Conservation (phyloP, 139 green algal species). For the Chlorella sorokiniana region DNA sequence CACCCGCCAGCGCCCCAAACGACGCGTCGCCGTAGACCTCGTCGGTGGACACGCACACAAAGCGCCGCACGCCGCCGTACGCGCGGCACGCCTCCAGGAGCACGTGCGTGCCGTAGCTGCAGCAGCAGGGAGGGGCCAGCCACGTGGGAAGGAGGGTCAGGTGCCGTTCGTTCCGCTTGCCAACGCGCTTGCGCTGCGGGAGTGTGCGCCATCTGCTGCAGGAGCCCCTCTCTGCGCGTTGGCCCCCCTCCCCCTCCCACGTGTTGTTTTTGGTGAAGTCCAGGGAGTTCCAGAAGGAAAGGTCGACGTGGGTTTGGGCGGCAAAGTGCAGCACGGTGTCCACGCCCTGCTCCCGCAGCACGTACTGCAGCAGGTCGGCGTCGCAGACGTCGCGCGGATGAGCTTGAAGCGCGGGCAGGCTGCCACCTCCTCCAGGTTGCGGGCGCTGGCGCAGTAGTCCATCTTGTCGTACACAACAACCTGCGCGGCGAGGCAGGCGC, state of each 20-base stretch:
- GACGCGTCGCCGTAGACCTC: slow-evolving; percentile 43
- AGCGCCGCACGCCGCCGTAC: slow-evolving; percentile 79
- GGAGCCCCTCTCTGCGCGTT: too few relatives aligned
- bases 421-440: slow-evolving; percentile 70
- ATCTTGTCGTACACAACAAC: slow-evolving; percentile 95
- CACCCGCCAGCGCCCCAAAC: not conserved
- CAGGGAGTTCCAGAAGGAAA: slow-evolving; percentile 96
- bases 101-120: slow-evolving; percentile 94
- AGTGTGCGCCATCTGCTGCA: too few relatives aligned
- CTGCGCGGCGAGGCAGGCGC: slow-evolving; percentile 37
- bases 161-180: not conserved
- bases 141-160: slow-evolving; percentile 89
- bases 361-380: slow-evolving; percentile 87
- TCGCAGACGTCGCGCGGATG: slow-evolving; percentile 92
- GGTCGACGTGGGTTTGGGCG: slow-evolving; percentile 98
- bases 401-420: slow-evolving; percentile 55
- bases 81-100: slow-evolving; percentile 90
- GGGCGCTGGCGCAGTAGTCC: slow-evolving; percentile 92
- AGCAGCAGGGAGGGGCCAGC: slow-evolving; percentile 82
- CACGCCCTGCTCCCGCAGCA: slow-evolving; percentile 86
- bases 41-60: slow-evolving; percentile 94
- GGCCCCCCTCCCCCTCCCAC: not conserved
- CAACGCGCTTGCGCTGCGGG: not conserved
- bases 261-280: slow-evolving; percentile 98
- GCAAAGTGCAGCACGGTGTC: slow-evolving; percentile 99